Base-by-base conservation (phyloP, 352 stramenopile genomes). In the Phytophthora crassamura region DNA sequence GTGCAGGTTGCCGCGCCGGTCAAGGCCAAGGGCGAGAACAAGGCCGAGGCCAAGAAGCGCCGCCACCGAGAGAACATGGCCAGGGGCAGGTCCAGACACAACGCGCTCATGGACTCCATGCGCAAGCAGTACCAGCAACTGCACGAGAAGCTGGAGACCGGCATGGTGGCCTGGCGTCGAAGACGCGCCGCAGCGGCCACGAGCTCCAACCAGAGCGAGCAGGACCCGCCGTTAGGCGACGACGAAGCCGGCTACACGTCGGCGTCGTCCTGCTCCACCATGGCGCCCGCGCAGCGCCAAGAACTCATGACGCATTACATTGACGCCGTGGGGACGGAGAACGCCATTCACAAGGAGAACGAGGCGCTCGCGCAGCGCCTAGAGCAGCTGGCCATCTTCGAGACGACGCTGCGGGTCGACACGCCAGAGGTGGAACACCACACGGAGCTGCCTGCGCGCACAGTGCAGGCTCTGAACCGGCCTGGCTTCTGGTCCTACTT, bases 401-500 rank as follows among this genome's bases (percentile, higher is more conserved):
- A 76, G 49, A 67, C 63, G 20, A 67, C 46, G 10, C 15, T 79
- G 25, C 25, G 43, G 18, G 69, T 79, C 14, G 71, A 79, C 45
- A 68, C 71, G 6, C 59, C 53, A n/a, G 57, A 74, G 18, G 39
- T 61, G 9, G 39, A 43, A 38, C 32, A 39, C 7, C 30, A 59
- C 34, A 39, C 64, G 25, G 52, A 72, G 34, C 56, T 48, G 3
- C 54, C 39, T 12, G 50, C 56, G 1, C n/a, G 58, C 5, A 62
- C 64, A 0, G 50, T 59, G 22, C 51, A 62, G 5, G 42, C 42
- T 22, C 10, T 67, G 11, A 75, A 61, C 15, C 57, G 57, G 11
- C 69, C 62, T 3, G 72, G 75, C 6, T 72, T 64, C 22, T 77
- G 70, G 62, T 70, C 68, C 14, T 77, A 72, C 41, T 84, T 84